These are phyloP conservation scores for Hortaea sp. DNA, from an alignment of 2,329 filamentous ascomycete genomes.

Conservation along the genomic window DNA sequence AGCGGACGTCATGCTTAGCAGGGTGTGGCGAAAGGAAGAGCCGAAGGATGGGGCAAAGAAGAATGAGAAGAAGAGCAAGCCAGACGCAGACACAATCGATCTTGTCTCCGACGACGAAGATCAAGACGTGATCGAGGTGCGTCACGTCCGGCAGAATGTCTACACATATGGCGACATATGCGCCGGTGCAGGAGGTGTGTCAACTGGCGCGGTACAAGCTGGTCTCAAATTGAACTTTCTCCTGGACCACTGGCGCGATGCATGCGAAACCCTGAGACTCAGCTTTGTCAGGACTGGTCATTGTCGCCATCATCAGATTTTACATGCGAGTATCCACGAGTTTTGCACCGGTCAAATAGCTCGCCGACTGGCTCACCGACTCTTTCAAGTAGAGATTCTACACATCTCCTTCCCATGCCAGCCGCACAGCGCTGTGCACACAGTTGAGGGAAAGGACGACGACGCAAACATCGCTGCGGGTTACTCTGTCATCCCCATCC, in stretches of 20 bases:
- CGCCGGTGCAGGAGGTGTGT: constrained; percentile 62
- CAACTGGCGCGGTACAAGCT: constrained; percentile 49
- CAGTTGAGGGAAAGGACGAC: constrained; percentile 45
- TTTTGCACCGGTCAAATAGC: too few species aligned
- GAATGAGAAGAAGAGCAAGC: not conserved
- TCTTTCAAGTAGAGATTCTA: constrained; percentile 50
- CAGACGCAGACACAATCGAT: not conserved
- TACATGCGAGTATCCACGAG: too few species aligned
- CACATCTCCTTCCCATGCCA: constrained; percentile 74
- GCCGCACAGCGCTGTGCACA: constrained; percentile 63
- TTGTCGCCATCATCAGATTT: too few species aligned
- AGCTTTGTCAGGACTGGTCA: constrained; percentile 18
- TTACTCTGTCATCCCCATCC: constrained; percentile 28
- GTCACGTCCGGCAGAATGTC: not conserved
- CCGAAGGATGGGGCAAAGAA: not conserved
- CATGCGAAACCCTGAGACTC: constrained; percentile 45
- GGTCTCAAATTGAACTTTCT: constrained; percentile 43
- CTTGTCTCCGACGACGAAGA: too few species aligned
- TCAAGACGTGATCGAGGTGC: too few species aligned
- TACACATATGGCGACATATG: constrained; percentile 66
- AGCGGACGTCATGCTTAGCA: not conserved
- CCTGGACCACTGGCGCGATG: constrained; percentile 52
- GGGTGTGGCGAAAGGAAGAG: constrained; percentile 24
- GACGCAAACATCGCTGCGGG: constrained; percentile 55
- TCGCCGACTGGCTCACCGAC: too few species aligned